A percentile compares a stretch with the other conserved stretches of the same genome.
Evolutionary conservation across 139 green algal species (phyloP).

Genomic region (Cymbomonas tetramitiformis): DNA sequence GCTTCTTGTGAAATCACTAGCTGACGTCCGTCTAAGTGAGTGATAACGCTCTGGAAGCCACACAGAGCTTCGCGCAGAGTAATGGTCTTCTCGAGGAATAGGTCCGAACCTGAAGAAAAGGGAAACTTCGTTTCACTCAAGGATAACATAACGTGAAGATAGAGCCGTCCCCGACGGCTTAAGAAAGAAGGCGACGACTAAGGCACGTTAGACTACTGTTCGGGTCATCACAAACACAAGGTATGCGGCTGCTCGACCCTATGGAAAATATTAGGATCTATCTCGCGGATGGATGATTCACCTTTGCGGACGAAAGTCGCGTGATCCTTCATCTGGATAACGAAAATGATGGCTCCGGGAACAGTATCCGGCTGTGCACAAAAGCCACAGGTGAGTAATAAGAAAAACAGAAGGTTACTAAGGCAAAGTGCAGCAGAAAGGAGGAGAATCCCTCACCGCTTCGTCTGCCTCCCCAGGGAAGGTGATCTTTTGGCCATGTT

Average conservation of each 20-base stretch:
- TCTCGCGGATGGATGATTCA: no score
- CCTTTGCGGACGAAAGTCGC: conserved; percentile 73
- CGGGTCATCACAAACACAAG: no score
- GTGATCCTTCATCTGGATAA: conserved; percentile 84
- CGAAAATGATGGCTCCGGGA: conserved; percentile 89
- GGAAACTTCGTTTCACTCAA: no score
- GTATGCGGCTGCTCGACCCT: no score
- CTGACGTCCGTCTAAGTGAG: conserved; percentile 70
- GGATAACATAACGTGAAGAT: no score
- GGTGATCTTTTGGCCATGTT: conserved; percentile 68
- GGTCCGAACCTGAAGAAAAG: no score
- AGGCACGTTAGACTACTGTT: no score
- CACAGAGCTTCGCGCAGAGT: conserved; percentile 78
- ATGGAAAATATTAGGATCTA: no score
- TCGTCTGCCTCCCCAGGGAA: conserved; percentile 80
- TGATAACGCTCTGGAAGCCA: conserved; percentile 60
- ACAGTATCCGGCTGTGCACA: conserved; percentile 61
- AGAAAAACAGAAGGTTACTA: conserved; percentile 16
- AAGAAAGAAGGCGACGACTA: no score
- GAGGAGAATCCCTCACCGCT: no score
- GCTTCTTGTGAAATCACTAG: conserved; percentile 46
- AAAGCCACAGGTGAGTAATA: conserved; percentile 38
- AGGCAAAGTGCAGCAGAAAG: conserved; percentile 5
- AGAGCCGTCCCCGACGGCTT: no score
- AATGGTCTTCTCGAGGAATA: conserved; percentile 77